A percentile compares a stretch with the other conserved stretches of the same genome.
phyloP scores from a whole-genome alignment of 371 early-diverging fungal species.

The Apophysomyces elegans region DNA sequence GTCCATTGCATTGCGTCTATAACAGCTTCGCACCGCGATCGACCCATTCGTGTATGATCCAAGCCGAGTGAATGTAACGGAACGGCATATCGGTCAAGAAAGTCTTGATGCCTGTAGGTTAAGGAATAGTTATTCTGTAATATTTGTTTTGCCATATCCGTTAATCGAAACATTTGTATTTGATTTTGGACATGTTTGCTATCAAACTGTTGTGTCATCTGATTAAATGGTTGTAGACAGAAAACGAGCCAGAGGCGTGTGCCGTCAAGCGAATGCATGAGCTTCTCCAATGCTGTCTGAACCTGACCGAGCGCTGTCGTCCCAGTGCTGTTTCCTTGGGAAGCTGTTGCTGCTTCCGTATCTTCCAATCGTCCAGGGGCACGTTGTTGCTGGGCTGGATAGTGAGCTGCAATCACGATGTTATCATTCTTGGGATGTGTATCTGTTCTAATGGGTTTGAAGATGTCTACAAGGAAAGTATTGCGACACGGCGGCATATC shows the following conservation, averaged over 20 bases:
- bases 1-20: slow-evolving; percentile 70
- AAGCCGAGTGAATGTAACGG: slow-evolving; percentile 48
- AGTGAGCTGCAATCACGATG: slow-evolving; percentile 45
- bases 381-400: slow-evolving; percentile 38
- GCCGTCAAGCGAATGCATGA: slow-evolving; percentile 79
- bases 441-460: slow-evolving; percentile 52
- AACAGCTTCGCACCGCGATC: slow-evolving; percentile 63
- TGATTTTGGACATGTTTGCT: slow-evolving; percentile 61
- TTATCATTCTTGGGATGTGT: slow-evolving; percentile 60
- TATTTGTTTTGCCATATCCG: slow-evolving; percentile 53
- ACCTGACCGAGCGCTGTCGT: slow-evolving; percentile 60
- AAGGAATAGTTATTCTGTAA: slow-evolving; percentile 56
- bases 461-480: slow-evolving; percentile 43
- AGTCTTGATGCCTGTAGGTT: slow-evolving; percentile 62
- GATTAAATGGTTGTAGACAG: slow-evolving; percentile 78
- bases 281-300: slow-evolving; percentile 75
- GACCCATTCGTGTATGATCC: slow-evolving; percentile 43
- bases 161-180: slow-evolving; percentile 54
- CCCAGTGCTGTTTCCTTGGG: slow-evolving; percentile 9
- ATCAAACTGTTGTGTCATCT: slow-evolving; percentile 59
- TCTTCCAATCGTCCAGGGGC: slow-evolving; percentile 29
- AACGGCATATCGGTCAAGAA: slow-evolving; percentile 71
- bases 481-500: slow-evolving; percentile 62
- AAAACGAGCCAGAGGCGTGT: slow-evolving; percentile 87
- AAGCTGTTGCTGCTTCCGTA: slow-evolving; percentile 12